Percentiles rank a stretch among this genome's conserved stretches.
phyloP scores from a whole-genome alignment of 306 rosid genomes.

The Geum urbanum region DNA sequence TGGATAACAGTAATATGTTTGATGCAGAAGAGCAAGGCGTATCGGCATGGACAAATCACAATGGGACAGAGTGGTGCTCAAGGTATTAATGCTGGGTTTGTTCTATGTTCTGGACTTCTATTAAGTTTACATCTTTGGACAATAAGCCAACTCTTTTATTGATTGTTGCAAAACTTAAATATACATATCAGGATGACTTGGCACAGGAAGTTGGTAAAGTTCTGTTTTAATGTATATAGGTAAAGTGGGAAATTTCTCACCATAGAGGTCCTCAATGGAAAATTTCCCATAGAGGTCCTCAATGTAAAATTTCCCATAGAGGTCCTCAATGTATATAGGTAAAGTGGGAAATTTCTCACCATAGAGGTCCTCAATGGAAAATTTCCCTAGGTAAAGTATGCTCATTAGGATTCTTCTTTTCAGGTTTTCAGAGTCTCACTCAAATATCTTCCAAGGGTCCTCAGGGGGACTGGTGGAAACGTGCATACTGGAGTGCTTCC shows the following conservation, averaged over 20 bases:
- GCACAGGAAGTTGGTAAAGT: conserved; percentile 10
- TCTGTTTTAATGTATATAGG: conserved; percentile 1
- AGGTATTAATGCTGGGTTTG: conserved; percentile 39
- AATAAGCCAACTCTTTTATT: conserved; percentile 2
- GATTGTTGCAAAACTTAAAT: conserved; percentile 11
- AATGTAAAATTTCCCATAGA: too few relatives aligned
- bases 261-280: too few relatives aligned
- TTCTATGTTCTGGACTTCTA: not conserved
- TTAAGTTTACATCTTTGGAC: conserved; percentile 6
- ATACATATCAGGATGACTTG: conserved; percentile 15
- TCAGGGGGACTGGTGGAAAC: conserved; percentile 48
- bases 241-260: too few relatives aligned
- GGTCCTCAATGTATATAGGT: too few relatives aligned
- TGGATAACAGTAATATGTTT: conserved; percentile 24
- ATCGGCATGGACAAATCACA: conserved; percentile 36
- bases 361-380: too few relatives aligned
- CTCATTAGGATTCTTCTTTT: conserved; percentile 35
- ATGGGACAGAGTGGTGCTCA: conserved; percentile 41
- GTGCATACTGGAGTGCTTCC: conserved; percentile 76
- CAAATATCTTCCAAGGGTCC: conserved; percentile 32
- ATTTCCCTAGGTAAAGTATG: not conserved
- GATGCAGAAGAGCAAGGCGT: conserved; percentile 39
- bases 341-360: too few relatives aligned
- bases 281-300: too few relatives aligned
- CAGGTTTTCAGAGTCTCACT: conserved; percentile 56